Evolutionary conservation across 192 early-diverging fungal genomes (phyloP), one percentile per base, ranked within the genome.

Genomic region (Backusella sp.): DNA sequence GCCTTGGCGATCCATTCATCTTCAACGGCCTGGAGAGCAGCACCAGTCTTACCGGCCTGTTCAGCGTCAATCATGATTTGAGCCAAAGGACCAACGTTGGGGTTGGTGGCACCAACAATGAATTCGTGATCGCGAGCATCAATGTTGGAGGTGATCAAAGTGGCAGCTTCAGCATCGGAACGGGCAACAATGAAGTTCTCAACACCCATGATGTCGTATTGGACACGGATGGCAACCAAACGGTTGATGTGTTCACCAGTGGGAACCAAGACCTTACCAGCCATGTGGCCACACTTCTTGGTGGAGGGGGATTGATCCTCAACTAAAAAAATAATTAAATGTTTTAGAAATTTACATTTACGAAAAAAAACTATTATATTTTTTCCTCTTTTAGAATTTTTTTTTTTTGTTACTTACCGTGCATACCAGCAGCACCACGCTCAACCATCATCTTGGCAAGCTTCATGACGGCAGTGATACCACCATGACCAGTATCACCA

Each of bases 201-300:
- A 71, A 94, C 93, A 37, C 94, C 96, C 97, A 99, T 98, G 80
- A 99, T 97, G 86, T 99, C 97, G 77, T 93, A 96, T 90, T 99
- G 97, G 65, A 96, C 90, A 82, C 97, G 93, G 80, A 94, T 92
- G 73, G 96, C 96, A 12, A 98, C 92, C 74, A 98, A 88, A 49
- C 97, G 92, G 90, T 97, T 98, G 85, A 98, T 97, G 90, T 99
- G 97, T 87, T 99, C 96, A 9, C 94, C 94, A 65, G 97, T 95
- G 23, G 97, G 97, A 5, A 99, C 97, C 26, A 99, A 84, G 49
- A 99, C 97, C 85, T 99, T 99, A 69, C 97, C 97, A 46, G 96
- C 97, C 97, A 99, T 99, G 85, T 99, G 97, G n/a, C 97, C 97
- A 83, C 97, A 99, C 91, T 99, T 99, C 84, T 99, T 99, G 79